A percentile compares a stretch with the other conserved stretches of the same genome.
Evolutionary conservation across 176 grass and related monocot species (phyloP).

Genomic region (Ensete ventricosum): DNA sequence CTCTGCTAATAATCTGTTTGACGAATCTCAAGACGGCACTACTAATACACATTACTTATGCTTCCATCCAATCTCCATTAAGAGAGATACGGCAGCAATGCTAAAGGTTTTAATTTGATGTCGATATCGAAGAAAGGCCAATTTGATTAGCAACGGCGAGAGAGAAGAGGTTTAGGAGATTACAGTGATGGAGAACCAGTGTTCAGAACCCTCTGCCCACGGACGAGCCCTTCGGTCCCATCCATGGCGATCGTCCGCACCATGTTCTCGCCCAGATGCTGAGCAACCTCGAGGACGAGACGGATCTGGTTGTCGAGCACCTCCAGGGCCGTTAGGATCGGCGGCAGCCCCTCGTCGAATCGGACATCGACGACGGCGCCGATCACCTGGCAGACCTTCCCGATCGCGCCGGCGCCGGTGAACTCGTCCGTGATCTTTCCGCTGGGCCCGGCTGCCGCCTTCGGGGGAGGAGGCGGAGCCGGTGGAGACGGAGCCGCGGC

Average conservation of each 20-base stretch:
- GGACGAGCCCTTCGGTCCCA: constrained; percentile 77
- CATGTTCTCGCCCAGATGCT: constrained; percentile 95
- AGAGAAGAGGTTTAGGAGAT: constrained; percentile 2
- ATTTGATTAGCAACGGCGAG: neutral
- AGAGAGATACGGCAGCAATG: neutral
- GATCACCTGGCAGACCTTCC: constrained; percentile 60
- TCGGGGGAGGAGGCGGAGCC: constrained; percentile 8
- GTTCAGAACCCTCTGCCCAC: constrained; percentile 79
- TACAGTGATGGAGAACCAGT: constrained; percentile 89
- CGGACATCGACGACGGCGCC: constrained; percentile 75
- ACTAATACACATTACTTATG: no score
- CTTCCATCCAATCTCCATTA: no score
- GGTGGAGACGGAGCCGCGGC: constrained; percentile 39
- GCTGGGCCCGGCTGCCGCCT: neutral
- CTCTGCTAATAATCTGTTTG: no score
- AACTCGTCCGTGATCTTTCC: constrained; percentile 30
- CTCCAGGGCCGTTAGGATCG: constrained; percentile 85
- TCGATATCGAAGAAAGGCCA: neutral
- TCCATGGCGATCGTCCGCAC: constrained; percentile 93
- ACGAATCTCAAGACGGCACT: no score
- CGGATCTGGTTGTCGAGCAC: constrained; percentile 80
- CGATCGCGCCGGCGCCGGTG: constrained; percentile 41
- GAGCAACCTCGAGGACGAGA: constrained; percentile 87
- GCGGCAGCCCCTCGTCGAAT: constrained; percentile 65
- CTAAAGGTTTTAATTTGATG: neutral